phyloP scores from a whole-genome alignment of 306 rosid genomes.

The Vicia sativa region DNA sequence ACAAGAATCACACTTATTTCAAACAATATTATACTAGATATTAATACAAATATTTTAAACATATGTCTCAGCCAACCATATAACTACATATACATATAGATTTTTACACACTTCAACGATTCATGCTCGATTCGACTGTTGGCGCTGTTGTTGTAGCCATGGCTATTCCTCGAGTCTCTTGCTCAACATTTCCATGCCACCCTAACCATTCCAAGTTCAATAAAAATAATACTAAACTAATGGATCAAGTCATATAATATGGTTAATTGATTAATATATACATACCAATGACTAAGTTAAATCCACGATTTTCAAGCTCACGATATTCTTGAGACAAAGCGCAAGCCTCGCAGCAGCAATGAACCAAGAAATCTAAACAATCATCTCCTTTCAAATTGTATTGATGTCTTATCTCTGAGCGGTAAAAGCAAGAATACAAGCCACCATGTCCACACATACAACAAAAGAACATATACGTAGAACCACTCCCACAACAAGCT shows the following conservation, averaged over 20 bases:
- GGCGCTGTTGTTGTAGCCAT: constrained; percentile 39
- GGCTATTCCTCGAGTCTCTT: constrained; percentile 40
- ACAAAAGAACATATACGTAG: constrained; percentile 48
- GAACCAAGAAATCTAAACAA: constrained; percentile 58
- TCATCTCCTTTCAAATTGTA: constrained; percentile 36
- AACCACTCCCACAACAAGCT: constrained; percentile 69
- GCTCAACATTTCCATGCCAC: constrained; percentile 63
- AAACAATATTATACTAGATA: no score
- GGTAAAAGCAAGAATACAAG: constrained; percentile 64
- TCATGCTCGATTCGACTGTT: constrained; percentile 35
- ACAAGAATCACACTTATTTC: no score
- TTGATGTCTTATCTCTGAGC: constrained; percentile 63
- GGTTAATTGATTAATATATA: no score
- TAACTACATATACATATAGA: neutral
- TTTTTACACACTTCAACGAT: constrained; percentile 29
- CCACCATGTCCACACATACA: constrained; percentile 49
- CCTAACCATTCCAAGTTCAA: constrained; percentile 37
- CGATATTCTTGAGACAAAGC: constrained; percentile 81
- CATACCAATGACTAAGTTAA: constrained; percentile 65
- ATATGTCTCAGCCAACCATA: neutral
- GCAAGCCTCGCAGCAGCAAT: constrained; percentile 62
- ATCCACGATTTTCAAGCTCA: constrained; percentile 65
- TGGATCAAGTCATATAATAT: neutral
- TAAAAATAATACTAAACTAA: neutral
- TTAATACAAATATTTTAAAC: no score